Evolutionary conservation across 2,329 filamentous ascomycete genomes (phyloP), one percentile per base, ranked within the genome.

Genomic region (Eutypella sp.): DNA sequence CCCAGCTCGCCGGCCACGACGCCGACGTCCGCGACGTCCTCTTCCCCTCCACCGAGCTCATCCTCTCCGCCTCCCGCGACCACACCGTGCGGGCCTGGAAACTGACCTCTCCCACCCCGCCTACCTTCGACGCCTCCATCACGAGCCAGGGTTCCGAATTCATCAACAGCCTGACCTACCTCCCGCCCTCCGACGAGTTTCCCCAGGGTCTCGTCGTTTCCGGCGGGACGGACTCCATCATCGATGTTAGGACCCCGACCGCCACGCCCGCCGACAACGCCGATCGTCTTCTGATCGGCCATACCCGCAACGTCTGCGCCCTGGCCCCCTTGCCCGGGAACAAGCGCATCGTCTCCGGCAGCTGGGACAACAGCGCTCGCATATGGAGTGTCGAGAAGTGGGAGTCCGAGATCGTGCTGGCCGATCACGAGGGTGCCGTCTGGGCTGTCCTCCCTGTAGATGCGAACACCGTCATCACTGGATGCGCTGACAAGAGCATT

Each of bases 381-480:
- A 71, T 97, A 43, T 99, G 93, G 93, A 78, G 76, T 51, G 72
- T 93, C n/a, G 80, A 81, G 34, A 90, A 85, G 54, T 96, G 92
- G 88, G 89, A 95, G 61, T 80, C 80, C 9, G 80, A 87, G 52
- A 69, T 82, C 25, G 71, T 85, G 40, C 73, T 99, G 16, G 70
- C 80, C 39, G 90, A 89, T 5, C 90, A 96, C 60, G 79, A 85
- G 45, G 87, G 81, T 33, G 65, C 68, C 41, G 90, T 99, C 13
- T 97, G 91, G 92, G 85, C 85, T n/a, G 90, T 96, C 4, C 67
- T 97, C 47, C 87, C 87, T 15, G 85, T 92, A 52, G 86, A 95
- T 62, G 78, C 84, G 45, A 78, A 83, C 31, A 90, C 85, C 0
- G 79, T 97, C 40, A 79, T 96, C 48, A 97, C 92, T n/a, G 90